Percentiles rank a stretch among this genome's conserved stretches.
Evolutionary conservation across 2,329 filamentous ascomycete species (phyloP).

Genomic region (Aspergillus thermomutatus): DNA sequence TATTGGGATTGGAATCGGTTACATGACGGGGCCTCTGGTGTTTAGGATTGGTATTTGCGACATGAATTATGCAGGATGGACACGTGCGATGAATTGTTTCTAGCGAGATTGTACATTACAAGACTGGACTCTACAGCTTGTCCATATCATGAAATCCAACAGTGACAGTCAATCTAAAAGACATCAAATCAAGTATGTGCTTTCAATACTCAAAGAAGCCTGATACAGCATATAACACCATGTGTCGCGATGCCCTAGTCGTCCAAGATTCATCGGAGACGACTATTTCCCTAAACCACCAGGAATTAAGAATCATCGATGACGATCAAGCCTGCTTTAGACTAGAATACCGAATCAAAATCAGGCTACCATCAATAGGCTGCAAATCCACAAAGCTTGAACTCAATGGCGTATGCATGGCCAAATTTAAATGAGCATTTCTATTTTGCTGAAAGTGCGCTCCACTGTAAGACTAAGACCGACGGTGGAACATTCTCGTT

Average conservation of each 20-base stretch:
- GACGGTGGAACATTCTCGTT: background rate
- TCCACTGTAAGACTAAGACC: background rate
- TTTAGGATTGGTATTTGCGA: slow-evolving; percentile 6
- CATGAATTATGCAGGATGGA: background rate
- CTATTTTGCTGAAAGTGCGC: background rate
- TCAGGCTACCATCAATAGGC: background rate
- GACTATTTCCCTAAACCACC: background rate
- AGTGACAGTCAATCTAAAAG: background rate
- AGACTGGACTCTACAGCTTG: background rate
- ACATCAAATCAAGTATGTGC: background rate
- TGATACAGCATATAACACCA: background rate
- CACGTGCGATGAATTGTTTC: slow-evolving; percentile 2
- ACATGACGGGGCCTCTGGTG: slow-evolving; percentile 6
- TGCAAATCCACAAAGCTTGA: background rate
- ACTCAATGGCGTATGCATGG: background rate
- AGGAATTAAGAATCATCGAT: background rate
- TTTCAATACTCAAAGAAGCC: background rate
- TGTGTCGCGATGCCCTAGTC: too few relatives aligned
- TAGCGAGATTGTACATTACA: background rate
- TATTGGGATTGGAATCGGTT: background rate
- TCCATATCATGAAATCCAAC: background rate
- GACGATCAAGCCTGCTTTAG: background rate
- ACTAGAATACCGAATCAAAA: background rate
- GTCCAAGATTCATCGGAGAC: background rate
- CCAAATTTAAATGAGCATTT: background rate